phyloP scores from a whole-genome alignment of 164 flowering plant genomes.

The Liquidambar formosana region DNA sequence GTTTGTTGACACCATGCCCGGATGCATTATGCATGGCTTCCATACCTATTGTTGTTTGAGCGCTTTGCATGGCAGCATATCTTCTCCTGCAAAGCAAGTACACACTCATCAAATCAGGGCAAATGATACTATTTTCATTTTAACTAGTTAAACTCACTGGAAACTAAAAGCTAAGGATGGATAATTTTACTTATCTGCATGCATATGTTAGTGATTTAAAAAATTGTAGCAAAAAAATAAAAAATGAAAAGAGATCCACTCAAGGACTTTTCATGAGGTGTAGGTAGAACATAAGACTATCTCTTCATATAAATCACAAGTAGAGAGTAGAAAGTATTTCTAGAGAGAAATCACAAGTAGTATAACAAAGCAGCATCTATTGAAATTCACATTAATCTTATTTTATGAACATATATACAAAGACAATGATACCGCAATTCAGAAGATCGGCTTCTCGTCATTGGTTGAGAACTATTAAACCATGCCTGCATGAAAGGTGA shows the following conservation, averaged over 20 bases:
- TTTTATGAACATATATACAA: neutral
- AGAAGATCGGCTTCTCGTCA: constrained; percentile 88
- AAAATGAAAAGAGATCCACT: no score
- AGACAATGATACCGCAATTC: constrained; percentile 56
- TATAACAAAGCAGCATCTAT: neutral
- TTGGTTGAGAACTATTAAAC: constrained; percentile 79
- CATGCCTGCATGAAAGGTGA: constrained; percentile 55
- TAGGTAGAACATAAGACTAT: no score
- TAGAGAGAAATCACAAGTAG: no score
- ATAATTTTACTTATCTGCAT: no score
- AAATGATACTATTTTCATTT: constrained; percentile 1
- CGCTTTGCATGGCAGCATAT: constrained; percentile 68
- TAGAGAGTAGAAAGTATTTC: no score
- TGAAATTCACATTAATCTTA: neutral
- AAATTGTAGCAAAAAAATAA: no score
- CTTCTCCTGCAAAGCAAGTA: constrained; percentile 47
- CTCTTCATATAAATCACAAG: neutral
- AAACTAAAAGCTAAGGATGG: neutral
- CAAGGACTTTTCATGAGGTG: no score
- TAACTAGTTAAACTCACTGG: neutral
- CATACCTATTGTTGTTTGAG: constrained; percentile 40
- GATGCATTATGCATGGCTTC: constrained; percentile 41
- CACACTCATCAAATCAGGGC: neutral
- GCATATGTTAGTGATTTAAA: no score
- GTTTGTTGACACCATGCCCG: constrained; percentile 27